Evolutionary conservation across 2,329 filamentous ascomycete species (phyloP), one percentile per base, ranked within the genome.

Genomic region (Pestalotiopsis sp.): DNA sequence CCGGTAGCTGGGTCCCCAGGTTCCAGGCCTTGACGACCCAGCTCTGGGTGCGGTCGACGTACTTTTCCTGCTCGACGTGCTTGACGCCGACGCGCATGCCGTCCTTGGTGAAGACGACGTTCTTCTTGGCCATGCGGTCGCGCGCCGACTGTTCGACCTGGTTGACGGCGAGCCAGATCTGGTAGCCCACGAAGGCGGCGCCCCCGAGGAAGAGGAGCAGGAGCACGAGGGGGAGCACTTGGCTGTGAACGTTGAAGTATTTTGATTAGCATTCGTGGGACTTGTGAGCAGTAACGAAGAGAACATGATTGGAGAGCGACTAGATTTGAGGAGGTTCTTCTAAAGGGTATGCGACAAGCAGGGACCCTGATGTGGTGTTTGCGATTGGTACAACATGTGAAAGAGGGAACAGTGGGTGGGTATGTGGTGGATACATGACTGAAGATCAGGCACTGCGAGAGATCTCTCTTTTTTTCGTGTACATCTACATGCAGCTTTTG

Each of bases 51-150:
- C 84, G 85, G 74, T 94, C 92, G 75, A 93, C 88, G 77, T 93
- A 93, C 62, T 87, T 88, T 81, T 94, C 92, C 66, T 87, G 86
- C 72, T 86, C 85, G 64, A 92, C 80, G 70, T 93, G 85, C 80
- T 91, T 92, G 70, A 95, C 77, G 63, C 90, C 90, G 59, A 95
- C 91, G 70, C 88, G 87, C 70, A 93, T 81, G 67, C 92, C 92
- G 68, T 94, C 92, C 78, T 92, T 93, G 52, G 90, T 91, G 80
- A 94, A 92, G 56, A 89, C 84, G 68, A 95, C 87, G 77, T 94
- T 92, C 82, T 92, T 92, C 82, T 89, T 89, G 78, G 91, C 89
- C 88, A 94, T 92, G 76, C 89, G 89, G 80, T 91, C 85, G 63
- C 86, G 87, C 61, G 92, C 91, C 69, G 87, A 85, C 69, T 88